Evolutionary conservation across 129 eudicot genomes (phyloP).

Genomic region (Silybum marianum): DNA sequence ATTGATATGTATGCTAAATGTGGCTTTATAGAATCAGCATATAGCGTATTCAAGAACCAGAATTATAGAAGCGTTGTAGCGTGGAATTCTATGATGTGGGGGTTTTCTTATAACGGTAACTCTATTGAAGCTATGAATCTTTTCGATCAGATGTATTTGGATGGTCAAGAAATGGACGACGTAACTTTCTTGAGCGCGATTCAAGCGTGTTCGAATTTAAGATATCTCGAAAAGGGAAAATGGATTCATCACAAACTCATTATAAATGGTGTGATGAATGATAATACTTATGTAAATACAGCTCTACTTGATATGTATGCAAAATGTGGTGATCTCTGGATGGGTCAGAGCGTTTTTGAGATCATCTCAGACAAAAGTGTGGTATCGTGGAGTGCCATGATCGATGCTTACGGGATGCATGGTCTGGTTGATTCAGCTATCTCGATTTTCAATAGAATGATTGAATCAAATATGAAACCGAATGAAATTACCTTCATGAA

Average conservation of each 20-base stretch:
- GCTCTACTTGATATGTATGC: constrained; percentile 80
- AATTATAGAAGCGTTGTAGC: constrained; percentile 48
- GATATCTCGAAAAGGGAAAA: constrained; percentile 63
- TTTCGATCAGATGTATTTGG: constrained; percentile 51
- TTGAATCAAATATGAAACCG: constrained; percentile 52
- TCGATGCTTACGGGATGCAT: constrained; percentile 76
- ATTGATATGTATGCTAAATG: constrained; percentile 77
- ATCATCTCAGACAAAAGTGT: constrained; percentile 50
- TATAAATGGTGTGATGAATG: constrained; percentile 29
- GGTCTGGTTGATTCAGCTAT: constrained; percentile 50
- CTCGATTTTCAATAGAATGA: constrained; percentile 50
- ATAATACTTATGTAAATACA: constrained; percentile 57
- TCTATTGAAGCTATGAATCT: constrained; percentile 51
- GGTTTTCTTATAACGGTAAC: constrained; percentile 59
- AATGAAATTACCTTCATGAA: constrained; percentile 72
- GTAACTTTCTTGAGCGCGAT: constrained; percentile 65
- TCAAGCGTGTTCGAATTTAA: constrained; percentile 73
- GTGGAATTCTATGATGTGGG: constrained; percentile 86
- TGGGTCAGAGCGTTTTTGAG: constrained; percentile 62
- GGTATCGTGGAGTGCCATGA: constrained; percentile 80
- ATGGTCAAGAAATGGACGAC: constrained; percentile 57
- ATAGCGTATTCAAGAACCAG: constrained; percentile 40
- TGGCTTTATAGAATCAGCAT: constrained; percentile 50
- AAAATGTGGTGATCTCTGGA: constrained; percentile 65
- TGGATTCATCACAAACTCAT: constrained; percentile 72